phyloP scores from a whole-genome alignment of 257 asterid species.

The Hygrophila difformis region DNA sequence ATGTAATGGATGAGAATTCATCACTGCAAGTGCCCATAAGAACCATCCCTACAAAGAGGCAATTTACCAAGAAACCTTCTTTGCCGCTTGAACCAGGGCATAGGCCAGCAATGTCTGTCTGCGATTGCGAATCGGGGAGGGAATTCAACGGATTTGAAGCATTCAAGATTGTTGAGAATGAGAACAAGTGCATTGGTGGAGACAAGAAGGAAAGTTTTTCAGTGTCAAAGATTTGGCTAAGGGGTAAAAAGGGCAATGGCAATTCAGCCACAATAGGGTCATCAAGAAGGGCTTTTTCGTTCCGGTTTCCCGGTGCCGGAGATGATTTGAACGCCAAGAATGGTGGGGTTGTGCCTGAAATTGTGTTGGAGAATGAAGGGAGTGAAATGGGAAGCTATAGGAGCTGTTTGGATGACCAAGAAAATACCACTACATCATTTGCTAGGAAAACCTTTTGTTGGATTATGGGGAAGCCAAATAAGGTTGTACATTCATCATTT shows the following conservation, averaged over 20 bases:
- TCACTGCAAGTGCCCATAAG: constrained; percentile 65
- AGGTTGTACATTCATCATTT: constrained; percentile 54
- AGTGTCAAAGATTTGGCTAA: constrained; percentile 61
- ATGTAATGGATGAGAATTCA: constrained; percentile 66
- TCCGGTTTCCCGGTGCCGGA: constrained; percentile 34
- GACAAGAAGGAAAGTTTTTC: constrained; percentile 65
- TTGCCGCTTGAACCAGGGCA: constrained; percentile 50
- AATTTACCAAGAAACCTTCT: constrained; percentile 35
- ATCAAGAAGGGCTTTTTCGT: constrained; percentile 59
- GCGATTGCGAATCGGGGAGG: constrained; percentile 65
- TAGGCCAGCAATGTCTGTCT: constrained; percentile 69
- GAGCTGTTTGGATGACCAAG: constrained; percentile 59
- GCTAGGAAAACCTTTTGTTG: constrained; percentile 72
- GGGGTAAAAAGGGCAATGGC: constrained; percentile 43
- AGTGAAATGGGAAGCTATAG: constrained; percentile 41
- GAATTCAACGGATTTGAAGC: constrained; percentile 65
- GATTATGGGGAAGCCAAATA: constrained; percentile 78
- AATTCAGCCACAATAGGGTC: constrained; percentile 23
- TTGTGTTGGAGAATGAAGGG: constrained; percentile 49
- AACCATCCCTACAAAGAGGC: constrained; percentile 51
- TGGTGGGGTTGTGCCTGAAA: constrained; percentile 47
- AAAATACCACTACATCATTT: constrained; percentile 53
- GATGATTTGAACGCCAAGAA: constrained; percentile 27
- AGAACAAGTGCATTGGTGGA: constrained; percentile 26
- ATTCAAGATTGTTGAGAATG: constrained; percentile 10